These are phyloP conservation scores for Kwoniella dendrophila DNA, from an alignment of 768 basidiomycete genomes.

Conservation along the genomic window DNA sequence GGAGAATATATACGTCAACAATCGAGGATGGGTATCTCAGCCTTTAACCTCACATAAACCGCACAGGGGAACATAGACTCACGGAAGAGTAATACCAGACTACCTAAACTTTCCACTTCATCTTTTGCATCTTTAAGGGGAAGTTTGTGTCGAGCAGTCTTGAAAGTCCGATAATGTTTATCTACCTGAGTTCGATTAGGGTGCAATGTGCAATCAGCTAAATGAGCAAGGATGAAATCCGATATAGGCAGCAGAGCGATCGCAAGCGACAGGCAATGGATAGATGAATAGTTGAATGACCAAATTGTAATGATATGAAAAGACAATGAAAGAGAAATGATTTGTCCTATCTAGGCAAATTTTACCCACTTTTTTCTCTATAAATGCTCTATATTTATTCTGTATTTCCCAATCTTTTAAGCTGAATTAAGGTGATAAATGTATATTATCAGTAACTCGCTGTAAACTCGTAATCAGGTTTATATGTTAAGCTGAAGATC, in stretches of 20 bases:
- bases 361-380: constrained; percentile 50
- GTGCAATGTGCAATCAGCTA: no score
- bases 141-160: constrained; percentile 21
- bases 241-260: no score
- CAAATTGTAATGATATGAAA: no score
- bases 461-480: neutral
- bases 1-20: neutral
- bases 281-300: no score
- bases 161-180: constrained; percentile 38
- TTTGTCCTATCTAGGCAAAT: no score
- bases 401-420: constrained; percentile 49
- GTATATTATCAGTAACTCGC: neutral
- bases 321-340: no score
- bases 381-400: constrained; percentile 46
- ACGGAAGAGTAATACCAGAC: constrained; percentile 51
- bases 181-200: constrained; percentile 37
- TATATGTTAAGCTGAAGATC: neutral
- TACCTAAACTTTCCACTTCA: constrained; percentile 46
- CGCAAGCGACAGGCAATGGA: no score
- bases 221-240: no score
- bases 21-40: neutral
- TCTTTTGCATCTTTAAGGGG: constrained; percentile 30
- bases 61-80: neutral
- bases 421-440: no score
- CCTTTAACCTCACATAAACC: neutral